phyloP scores from a whole-genome alignment of 2,329 filamentous ascomycete species.

The Fusarium concolor region DNA sequence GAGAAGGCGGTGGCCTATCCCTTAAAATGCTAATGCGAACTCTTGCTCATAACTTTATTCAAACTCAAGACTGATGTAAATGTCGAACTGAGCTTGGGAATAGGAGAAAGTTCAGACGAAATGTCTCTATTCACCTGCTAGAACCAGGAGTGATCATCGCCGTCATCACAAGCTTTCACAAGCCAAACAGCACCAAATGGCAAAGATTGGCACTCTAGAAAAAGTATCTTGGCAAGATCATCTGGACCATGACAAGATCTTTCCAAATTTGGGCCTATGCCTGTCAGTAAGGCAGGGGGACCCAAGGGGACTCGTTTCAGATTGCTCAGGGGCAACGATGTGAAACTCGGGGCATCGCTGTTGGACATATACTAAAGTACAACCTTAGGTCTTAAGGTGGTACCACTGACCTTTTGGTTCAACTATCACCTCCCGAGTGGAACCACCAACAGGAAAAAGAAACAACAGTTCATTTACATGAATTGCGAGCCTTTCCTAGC shows the following conservation, averaged over 20 bases:
- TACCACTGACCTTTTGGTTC: no score
- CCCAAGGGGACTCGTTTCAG: conserved; percentile 38
- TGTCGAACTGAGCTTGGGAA: neutral
- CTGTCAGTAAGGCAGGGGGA: conserved; percentile 12
- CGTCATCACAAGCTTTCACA: conserved; percentile 16
- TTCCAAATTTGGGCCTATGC: conserved; percentile 14
- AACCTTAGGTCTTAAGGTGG: no score
- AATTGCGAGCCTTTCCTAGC: conserved; percentile 3
- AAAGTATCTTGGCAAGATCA: neutral
- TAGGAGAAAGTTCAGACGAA: conserved; percentile 18
- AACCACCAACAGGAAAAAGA: conserved; percentile 20
- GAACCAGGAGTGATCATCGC: conserved; percentile 26
- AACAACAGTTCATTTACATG: conserved; percentile 20
- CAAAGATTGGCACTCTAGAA: neutral
- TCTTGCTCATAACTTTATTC: neutral
- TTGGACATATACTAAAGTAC: no score
- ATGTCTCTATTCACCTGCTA: neutral
- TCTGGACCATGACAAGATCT: conserved; percentile 22
- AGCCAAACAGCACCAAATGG: neutral
- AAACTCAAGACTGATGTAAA: neutral
- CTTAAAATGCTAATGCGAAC: neutral
- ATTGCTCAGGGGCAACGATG: conserved; percentile 26
- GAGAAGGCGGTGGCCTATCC: neutral
- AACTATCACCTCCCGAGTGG: conserved; percentile 20
- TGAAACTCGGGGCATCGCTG: conserved; percentile 40